A percentile compares a stretch with the other conserved stretches of the same genome.
Conservation (phyloP, 2,329 filamentous ascomycete genomes). For the Neoarthrinium moseri region DNA sequence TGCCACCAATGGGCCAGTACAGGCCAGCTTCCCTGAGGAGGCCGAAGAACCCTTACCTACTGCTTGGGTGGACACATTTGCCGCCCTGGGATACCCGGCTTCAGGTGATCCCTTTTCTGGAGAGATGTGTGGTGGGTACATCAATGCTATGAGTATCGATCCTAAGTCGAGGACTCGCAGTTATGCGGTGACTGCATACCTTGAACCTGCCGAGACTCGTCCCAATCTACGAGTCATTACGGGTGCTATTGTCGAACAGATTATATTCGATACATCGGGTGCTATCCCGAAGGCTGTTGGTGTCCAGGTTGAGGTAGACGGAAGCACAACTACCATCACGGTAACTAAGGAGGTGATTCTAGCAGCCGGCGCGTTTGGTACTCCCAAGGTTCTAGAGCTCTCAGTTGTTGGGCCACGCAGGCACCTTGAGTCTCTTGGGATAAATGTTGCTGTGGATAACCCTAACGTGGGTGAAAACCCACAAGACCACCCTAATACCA, state of each 20-base stretch:
- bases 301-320: constrained; percentile 39
- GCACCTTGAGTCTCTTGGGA: constrained; percentile 37
- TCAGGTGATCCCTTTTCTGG: constrained; percentile 13
- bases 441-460: constrained; percentile 42
- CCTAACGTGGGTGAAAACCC: constrained; percentile 47
- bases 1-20: constrained; percentile 11
- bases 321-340: constrained; percentile 30
- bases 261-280: constrained; percentile 37
- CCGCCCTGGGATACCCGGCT: constrained; percentile 9
- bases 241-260: constrained; percentile 41
- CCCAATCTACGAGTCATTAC: constrained; percentile 46
- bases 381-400: constrained; percentile 58
- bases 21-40: constrained; percentile 13
- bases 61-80: constrained; percentile 15
- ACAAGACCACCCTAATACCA: constrained; percentile 38
- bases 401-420: constrained; percentile 55
- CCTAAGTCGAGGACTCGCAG: constrained; percentile 11
- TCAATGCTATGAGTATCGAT: constrained; percentile 11
- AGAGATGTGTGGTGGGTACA: constrained; percentile 4
- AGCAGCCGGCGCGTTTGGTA: constrained; percentile 55
- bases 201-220: constrained; percentile 31
- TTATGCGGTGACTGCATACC: constrained; percentile 41
- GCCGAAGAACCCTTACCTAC: constrained; percentile 9
- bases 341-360: constrained; percentile 52
- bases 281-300: constrained; percentile 33